Base-by-base conservation (phyloP, 2,329 filamentous ascomycete genomes). In the Beauveria bassiana region DNA sequence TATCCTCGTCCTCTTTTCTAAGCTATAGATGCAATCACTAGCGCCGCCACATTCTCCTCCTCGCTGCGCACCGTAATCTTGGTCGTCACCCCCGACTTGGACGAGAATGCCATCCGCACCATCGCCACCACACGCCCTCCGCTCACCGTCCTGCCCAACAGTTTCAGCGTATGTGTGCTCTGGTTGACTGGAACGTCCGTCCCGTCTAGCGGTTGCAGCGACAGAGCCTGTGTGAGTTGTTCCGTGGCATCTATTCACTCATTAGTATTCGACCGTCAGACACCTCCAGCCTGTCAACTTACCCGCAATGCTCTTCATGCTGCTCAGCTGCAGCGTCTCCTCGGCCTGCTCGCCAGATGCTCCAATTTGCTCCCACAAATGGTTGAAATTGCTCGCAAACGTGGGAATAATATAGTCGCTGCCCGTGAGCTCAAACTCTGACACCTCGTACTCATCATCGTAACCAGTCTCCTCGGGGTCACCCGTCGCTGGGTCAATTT, bases 391-490 rank as follows among this genome's bases (percentile, higher is more conserved):
- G 73, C 93, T 90, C 20, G 93, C 93, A 74, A 96, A 99, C 2
- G 91, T 88, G 22, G 95, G 95, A 53, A 96, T 84, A 64, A 99
- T 86, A 75, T 97, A 99, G 75, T 99, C 95, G 67, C 91, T 92
- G 62, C 93, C 95, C 20, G 86, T 84, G 64, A 99, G 85, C 64
- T 97, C 93, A 64, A 98, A 86, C 72, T 97, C 92, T 64, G 95
- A 91, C 63, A 98, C 89, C 77, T 97, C 91, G 72, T 99, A 99
- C 77, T 99, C 95, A 70, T 99, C 95, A 59, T 98, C 93, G 74
- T 98, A 98, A 51, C 95, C 95, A 52, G 79, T 83, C 18, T 96
- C 92, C 74, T 99, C 95, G 0, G 93, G 90, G 76, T 97, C 92
- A 66, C 86, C 86, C n/a, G 91, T 96, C 28, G 89, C 89, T 6